Conservation (phyloP, 2,329 filamentous ascomycete genomes). For the Tolypocladium guangdongense region DNA sequence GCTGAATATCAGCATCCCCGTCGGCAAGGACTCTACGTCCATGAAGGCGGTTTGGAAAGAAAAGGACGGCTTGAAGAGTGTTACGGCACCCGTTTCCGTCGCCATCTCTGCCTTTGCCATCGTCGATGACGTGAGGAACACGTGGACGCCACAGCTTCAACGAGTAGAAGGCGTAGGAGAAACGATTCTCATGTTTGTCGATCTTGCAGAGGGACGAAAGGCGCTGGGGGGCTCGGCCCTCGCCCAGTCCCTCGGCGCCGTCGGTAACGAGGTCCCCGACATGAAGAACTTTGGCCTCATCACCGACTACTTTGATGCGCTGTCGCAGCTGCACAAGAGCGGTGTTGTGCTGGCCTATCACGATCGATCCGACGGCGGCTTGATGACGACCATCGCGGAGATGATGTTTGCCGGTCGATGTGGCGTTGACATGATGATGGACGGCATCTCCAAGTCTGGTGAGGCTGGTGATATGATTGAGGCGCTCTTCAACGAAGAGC, state of each 20-base stretch:
- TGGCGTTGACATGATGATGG: constrained; percentile 75
- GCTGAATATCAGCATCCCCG: constrained; percentile 86
- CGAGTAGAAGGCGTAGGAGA: constrained; percentile 81
- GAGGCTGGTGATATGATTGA: constrained; percentile 56
- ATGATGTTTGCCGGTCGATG: constrained; percentile 98
- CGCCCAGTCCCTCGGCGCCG: constrained; percentile 77
- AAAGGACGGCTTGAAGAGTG: constrained; percentile 59
- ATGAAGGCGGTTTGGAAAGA: constrained; percentile 98
- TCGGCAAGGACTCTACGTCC: constrained; percentile 95
- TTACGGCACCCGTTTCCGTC: constrained; percentile 83
- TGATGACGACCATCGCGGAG: constrained; percentile 82
- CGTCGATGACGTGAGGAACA: constrained; percentile 71
- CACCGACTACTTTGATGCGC: constrained; percentile 84
- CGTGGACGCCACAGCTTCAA: constrained; percentile 86
- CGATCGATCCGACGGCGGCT: constrained; percentile 84
- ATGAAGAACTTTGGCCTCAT: constrained; percentile 72
- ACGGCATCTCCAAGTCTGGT: constrained; percentile 55
- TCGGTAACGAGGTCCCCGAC: constrained; percentile 79
- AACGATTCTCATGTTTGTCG: constrained; percentile 79
- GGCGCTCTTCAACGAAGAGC: constrained; percentile 88
- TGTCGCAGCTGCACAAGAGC: constrained; percentile 51
- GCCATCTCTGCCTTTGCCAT: constrained; percentile 86
- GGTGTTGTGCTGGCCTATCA: constrained; percentile 79
- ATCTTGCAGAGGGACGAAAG: constrained; percentile 71
- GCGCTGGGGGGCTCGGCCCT: constrained; percentile 84